Evolutionary conservation across 2,329 filamentous ascomycete genomes (phyloP).

Genomic region (Paecilomyces sp.): DNA sequence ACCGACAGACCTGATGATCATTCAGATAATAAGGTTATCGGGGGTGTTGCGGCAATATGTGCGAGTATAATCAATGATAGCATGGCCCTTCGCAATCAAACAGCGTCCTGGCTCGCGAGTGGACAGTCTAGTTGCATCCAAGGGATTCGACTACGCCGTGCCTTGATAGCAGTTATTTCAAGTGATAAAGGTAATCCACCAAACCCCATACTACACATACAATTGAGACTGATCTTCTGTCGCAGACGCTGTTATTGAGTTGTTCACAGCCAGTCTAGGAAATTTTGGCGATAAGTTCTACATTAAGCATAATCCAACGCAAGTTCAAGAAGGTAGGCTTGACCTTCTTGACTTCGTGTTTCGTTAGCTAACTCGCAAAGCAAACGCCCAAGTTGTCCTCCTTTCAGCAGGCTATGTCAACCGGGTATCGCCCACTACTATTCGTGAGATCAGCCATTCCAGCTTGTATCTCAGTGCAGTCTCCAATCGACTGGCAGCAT

Average conservation of each 20-base stretch:
- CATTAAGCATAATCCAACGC: conserved; percentile 73
- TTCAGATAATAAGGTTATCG: conserved; percentile 32
- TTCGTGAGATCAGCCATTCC: conserved; percentile 64
- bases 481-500: conserved; percentile 75
- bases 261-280: conserved; percentile 59
- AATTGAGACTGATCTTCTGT: conserved; percentile 1
- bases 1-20: conserved; percentile 6
- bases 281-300: conserved; percentile 82
- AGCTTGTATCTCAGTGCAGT: conserved; percentile 67
- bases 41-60: conserved; percentile 54
- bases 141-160: conserved; percentile 58
- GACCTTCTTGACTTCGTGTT: not conserved
- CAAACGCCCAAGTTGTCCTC: conserved; percentile 70
- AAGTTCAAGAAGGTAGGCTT: conserved; percentile 74
- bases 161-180: conserved; percentile 53
- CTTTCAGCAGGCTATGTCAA: conserved; percentile 70
- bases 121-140: conserved; percentile 60
- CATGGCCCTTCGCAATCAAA: conserved; percentile 43
- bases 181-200: conserved; percentile 41
- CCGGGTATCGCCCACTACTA: conserved; percentile 56
- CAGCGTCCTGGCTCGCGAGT: conserved; percentile 59
- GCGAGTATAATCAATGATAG: conserved; percentile 43
- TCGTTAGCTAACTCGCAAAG: conserved; percentile 40
- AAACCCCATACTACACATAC: not conserved
- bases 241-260: conserved; percentile 37